Evolutionary conservation across 768 basidiomycete genomes (phyloP), one percentile per base, ranked within the genome.

Genomic region (Rhizopogon rudus): DNA sequence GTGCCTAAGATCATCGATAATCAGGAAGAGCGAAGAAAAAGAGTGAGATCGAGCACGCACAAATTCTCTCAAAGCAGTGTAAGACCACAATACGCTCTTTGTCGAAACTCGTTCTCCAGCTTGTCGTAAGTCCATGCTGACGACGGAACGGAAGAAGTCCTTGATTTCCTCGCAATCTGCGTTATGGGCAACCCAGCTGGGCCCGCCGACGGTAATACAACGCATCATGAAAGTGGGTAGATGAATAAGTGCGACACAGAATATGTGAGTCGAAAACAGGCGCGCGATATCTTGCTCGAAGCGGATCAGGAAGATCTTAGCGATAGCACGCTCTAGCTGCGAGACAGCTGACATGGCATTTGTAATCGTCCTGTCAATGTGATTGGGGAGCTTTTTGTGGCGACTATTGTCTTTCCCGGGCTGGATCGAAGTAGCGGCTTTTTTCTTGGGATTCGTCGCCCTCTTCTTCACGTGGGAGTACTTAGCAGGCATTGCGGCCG

Each of bases 71-170:
- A 89, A 70, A 33, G 86, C 87, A 2, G 88, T 89, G 68, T 89
- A 89, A 1, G 84, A 85, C 87, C 87, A 89, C 53, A 89, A 69
- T 17, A 88, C 84, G 61, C 84, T 87, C 76, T 88, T 89, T 7
- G 87, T 88, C 7, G 88, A 88, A 17, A 88, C 86, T 31, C 87
- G 77, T 60, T 89, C 87, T 16, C 87, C 88, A 0, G 86, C 84
- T 67, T 90, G 85, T 29, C 88, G 78, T 69, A 90, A 77, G 65
- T 90, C 87, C 87, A 90, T 88, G 57, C 78, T 78, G 57, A 90
- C 81, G 45, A 78, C 80, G 1, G 82, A 76, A 16, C 87, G 76
- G 67, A 88, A 83, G 65, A 87, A 88, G 62, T 89, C 87, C 57
- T 86, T 88, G 65, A 90, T 76, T 54, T 85, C 86, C 54, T 88